A percentile compares a stretch with the other conserved stretches of the same genome.
Conservation (phyloP, 2,329 filamentous ascomycete species). For the Claviceps africana region DNA sequence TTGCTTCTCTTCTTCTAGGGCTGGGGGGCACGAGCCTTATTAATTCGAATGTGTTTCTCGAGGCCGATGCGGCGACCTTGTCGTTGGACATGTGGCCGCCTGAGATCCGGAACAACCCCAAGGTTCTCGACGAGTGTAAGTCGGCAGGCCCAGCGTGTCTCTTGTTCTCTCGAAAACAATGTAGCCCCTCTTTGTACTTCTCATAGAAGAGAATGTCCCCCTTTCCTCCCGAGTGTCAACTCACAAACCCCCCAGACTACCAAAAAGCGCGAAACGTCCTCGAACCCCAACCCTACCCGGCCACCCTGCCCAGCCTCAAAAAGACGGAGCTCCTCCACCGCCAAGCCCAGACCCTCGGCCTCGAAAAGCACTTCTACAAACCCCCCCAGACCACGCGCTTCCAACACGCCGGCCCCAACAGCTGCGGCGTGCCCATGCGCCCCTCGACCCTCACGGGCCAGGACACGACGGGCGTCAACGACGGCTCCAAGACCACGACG, state of each 20-base stretch:
- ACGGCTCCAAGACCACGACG: conserved; percentile 53
- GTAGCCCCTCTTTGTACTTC: no score
- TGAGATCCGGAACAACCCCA: conserved; percentile 32
- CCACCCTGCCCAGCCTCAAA: conserved; percentile 40
- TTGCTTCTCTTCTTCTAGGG: conserved; percentile 12
- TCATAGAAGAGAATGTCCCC: no score
- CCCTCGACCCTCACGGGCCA: conserved; percentile 46
- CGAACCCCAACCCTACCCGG: conserved; percentile 44
- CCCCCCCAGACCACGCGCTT: conserved; percentile 52
- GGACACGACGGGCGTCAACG: conserved; percentile 50
- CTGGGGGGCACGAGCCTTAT: conserved; percentile 53
- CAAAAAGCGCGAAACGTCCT: conserved; percentile 39
- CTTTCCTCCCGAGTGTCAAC: no score
- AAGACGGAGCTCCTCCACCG: conserved; percentile 43
- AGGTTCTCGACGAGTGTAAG: conserved; percentile 35
- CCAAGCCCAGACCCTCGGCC: conserved; percentile 39
- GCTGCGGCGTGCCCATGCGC: conserved; percentile 49
- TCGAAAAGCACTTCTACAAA: conserved; percentile 37
- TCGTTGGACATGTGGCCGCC: conserved; percentile 42
- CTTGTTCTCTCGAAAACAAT: no score
- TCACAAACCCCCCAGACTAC: conserved; percentile 34
- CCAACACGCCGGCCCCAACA: conserved; percentile 43
- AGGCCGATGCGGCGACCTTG: conserved; percentile 41
- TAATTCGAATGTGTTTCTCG: conserved; percentile 53
- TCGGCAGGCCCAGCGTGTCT: no score